These are phyloP conservation scores for Verticillium tricorpus DNA, from an alignment of 2,329 filamentous ascomycete genomes.

Conservation along the genomic window DNA sequence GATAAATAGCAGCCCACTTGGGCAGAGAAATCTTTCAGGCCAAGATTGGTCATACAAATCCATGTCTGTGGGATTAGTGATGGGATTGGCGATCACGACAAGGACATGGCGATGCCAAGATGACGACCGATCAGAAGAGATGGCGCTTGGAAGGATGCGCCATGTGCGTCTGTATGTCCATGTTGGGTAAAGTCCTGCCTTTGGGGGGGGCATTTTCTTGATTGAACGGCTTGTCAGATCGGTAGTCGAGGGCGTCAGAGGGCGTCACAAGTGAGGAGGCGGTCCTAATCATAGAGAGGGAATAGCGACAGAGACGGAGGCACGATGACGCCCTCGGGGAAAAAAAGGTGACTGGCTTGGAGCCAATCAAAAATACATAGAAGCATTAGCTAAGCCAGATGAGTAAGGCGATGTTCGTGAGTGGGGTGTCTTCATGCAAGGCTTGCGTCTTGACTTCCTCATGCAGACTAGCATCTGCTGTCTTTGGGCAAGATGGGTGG, in stretches of 20 bases:
- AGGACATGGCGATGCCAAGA: not conserved
- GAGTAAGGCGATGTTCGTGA: not conserved
- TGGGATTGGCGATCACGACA: not conserved
- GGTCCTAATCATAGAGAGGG: not conserved
- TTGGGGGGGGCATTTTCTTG: not conserved
- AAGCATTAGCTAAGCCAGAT: not conserved
- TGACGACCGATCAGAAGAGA: not conserved
- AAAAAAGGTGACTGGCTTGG: not conserved
- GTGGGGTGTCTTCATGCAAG: not conserved
- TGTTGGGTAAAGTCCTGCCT: not conserved
- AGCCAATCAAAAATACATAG: not conserved
- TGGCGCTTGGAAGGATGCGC: not conserved
- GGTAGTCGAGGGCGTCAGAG: not conserved
- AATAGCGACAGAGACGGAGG: not conserved
- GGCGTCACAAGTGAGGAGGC: not conserved
- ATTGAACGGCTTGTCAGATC: not conserved
- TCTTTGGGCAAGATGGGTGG: not conserved
- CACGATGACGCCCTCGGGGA: not conserved
- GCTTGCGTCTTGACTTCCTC: constrained; percentile 25
- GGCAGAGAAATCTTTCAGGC: not conserved
- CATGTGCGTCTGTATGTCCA: not conserved
- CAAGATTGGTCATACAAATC: not conserved
- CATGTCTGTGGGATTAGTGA: not conserved
- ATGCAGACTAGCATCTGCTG: constrained; percentile 20
- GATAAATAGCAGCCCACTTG: not conserved